Base-by-base conservation (phyloP, 805 yeast genomes). In the Yarrowia sp. region DNA sequence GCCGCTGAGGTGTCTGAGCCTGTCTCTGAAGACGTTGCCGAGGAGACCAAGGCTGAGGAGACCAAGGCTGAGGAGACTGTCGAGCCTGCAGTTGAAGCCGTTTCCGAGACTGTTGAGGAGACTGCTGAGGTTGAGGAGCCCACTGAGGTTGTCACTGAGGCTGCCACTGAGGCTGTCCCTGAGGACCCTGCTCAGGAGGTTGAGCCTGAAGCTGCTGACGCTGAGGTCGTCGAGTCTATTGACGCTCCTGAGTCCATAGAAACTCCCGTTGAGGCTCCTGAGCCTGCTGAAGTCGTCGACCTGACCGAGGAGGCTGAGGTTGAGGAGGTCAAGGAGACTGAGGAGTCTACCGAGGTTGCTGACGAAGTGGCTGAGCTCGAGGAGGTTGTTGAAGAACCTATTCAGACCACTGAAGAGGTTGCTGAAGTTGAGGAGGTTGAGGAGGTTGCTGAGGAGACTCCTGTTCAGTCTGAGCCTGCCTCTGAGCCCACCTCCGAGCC, bases 21-120 rank as follows among this genome's bases (percentile, higher is more conserved):
- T 14, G 53, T 47, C 36, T 30, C 53, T 14, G 30, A 24, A 24
- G 53, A 47, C 38, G 53, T 30, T 30, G 36, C 36, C 15, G 53
- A 44, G 49, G 46, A 43, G 46, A 12, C 46, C 17, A 20, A 43
- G 46, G 24, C 10, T 9, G 46, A 42, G 20, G 44, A n/a, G n/a
- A n/a, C n/a, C n/a, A n/a, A n/a, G n/a, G n/a, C n/a, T n/a, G 46
- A 39, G 42, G n/a, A 13, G 15, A 6, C n/a, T 15, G 9, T 15
- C 42, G 15, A 39, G 42, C 42, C 42, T 15, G 42, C 4, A n/a
- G 42, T 39, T 39, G 46, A 42, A 20, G 20, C 2, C 4, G 20
- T 42, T 19, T 8, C 46, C n/a, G 20, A 42, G 46, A 1, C 46
- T 17, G 20, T n/a, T 17, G 13, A 42, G 46, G 46, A 43, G 46